Conservation (phyloP, 2,329 filamentous ascomycete species). For the Lachnellula occidentalis region DNA sequence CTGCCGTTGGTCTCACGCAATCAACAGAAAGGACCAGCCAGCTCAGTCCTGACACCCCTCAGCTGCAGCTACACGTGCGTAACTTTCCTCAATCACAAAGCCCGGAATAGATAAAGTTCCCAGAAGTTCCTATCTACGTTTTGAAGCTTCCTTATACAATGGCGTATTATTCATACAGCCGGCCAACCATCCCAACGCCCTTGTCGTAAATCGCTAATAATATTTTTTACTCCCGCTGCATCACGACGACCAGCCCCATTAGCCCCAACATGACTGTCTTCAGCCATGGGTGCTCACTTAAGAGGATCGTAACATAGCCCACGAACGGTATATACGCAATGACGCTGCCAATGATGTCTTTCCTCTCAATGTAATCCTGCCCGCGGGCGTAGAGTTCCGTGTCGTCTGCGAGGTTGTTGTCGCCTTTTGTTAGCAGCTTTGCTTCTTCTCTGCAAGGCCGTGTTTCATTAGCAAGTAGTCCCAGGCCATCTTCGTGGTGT, state of each 20-base stretch:
- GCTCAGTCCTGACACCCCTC: too few relatives aligned
- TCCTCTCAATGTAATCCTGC: conserved; percentile 79
- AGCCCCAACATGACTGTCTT: conserved; percentile 92
- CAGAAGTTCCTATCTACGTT: too few relatives aligned
- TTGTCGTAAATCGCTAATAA: not conserved
- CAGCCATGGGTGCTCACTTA: conserved; percentile 93
- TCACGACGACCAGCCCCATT: conserved; percentile 89
- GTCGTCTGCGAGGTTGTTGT: conserved; percentile 93
- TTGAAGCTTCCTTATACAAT: not conserved
- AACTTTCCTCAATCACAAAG: not conserved
- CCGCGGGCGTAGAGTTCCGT: conserved; percentile 82
- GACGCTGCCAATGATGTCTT: conserved; percentile 91
- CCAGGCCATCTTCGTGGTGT: too few relatives aligned
- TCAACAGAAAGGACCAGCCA: too few relatives aligned
- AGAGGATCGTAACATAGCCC: conserved; percentile 91
- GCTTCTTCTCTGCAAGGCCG: conserved; percentile 42
- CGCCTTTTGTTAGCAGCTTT: conserved; percentile 91
- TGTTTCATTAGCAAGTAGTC: conserved; percentile 3
- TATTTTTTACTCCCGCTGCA: conserved; percentile 70
- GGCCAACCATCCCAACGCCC: conserved; percentile 24
- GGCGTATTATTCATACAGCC: conserved; percentile 12
- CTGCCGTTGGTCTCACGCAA: too few relatives aligned
- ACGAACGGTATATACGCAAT: conserved; percentile 90
- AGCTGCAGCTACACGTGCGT: too few relatives aligned
- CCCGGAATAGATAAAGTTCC: not conserved